A percentile compares a stretch with the other conserved stretches of the same genome.
phyloP scores from a whole-genome alignment of 2,329 filamentous ascomycete species.

The Sporothrix humicola region DNA sequence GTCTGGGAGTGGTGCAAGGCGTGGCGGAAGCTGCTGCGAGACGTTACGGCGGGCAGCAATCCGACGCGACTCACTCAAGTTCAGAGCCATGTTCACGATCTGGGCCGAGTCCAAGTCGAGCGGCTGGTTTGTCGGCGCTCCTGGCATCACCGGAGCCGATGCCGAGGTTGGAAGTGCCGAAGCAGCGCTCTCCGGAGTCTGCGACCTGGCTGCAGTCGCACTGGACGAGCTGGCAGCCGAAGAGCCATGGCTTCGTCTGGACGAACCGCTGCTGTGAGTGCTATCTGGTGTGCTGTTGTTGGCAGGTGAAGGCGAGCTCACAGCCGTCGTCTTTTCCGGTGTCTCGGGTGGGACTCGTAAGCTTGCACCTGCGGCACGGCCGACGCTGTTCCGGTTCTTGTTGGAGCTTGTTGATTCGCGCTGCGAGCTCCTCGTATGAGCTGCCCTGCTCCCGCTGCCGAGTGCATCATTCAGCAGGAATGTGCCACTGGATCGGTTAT shows the following conservation, averaged over 20 bases:
- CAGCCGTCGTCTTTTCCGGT: background rate
- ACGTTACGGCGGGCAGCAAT: slow-evolving; percentile 64
- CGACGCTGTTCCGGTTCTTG: background rate
- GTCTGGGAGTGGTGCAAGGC: slow-evolving; percentile 59
- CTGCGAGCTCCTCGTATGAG: background rate
- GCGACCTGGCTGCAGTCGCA: slow-evolving; percentile 38
- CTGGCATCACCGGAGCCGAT: background rate
- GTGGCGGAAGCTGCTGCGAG: slow-evolving; percentile 58
- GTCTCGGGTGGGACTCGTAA: background rate
- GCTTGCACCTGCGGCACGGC: background rate
- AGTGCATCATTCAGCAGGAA: slow-evolving; percentile 58
- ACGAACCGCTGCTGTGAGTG: background rate
- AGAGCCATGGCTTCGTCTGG: background rate
- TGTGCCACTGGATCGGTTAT: slow-evolving; percentile 53
- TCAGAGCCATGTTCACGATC: slow-evolving; percentile 91
- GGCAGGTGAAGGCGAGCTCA: background rate
- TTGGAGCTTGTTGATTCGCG: slow-evolving; percentile 6
- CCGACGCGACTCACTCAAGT: slow-evolving; percentile 79
- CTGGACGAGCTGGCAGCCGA: slow-evolving; percentile 32
- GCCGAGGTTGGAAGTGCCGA: slow-evolving; percentile 30
- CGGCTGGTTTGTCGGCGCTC: background rate
- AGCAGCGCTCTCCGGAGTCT: background rate
- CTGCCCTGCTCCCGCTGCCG: slow-evolving; percentile 38
- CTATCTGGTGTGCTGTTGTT: slow-evolving; percentile 4
- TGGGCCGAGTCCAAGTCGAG: slow-evolving; percentile 80